These are phyloP conservation scores for Suhomyces canberraensis DNA, from an alignment of 805 yeast genomes.

Conservation along the genomic window DNA sequence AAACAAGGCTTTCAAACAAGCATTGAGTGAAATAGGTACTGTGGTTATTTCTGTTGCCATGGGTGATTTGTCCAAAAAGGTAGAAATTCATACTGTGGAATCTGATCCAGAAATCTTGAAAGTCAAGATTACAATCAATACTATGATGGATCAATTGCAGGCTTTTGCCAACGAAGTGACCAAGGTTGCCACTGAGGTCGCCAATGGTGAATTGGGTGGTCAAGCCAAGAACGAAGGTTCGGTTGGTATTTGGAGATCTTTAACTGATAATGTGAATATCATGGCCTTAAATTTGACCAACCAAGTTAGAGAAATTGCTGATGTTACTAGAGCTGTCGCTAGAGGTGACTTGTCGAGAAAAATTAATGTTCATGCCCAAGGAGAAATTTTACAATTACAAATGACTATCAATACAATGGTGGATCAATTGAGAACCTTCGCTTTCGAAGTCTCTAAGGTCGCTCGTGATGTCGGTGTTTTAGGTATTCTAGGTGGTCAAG, in stretches of 20 bases:
- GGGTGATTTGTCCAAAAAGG: conserved; percentile 84
- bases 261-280: conserved; percentile 80
- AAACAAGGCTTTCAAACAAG: conserved; percentile 68
- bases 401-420: conserved; percentile 88
- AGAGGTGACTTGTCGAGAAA: conserved; percentile 79
- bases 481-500: conserved; percentile 87
- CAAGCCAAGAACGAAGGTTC: conserved; percentile 84
- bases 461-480: conserved; percentile 90
- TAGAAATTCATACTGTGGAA: conserved; percentile 66
- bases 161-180: conserved; percentile 80
- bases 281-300: conserved; percentile 83
- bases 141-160: conserved; percentile 86
- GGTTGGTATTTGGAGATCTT: conserved; percentile 82
- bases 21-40: conserved; percentile 75
- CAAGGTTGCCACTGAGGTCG: conserved; percentile 84
- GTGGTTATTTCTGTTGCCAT: conserved; percentile 85
- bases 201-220: conserved; percentile 87
- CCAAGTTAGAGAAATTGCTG: conserved; percentile 76
- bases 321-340: conserved; percentile 86
- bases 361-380: conserved; percentile 88
- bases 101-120: conserved; percentile 75
- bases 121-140: conserved; percentile 77
- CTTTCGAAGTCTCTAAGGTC: conserved; percentile 81
- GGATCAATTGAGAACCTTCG: conserved; percentile 77
- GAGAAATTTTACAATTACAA: conserved; percentile 80